phyloP scores from a whole-genome alignment of 345 rosid genomes.

The Gossypium raimondii region DNA sequence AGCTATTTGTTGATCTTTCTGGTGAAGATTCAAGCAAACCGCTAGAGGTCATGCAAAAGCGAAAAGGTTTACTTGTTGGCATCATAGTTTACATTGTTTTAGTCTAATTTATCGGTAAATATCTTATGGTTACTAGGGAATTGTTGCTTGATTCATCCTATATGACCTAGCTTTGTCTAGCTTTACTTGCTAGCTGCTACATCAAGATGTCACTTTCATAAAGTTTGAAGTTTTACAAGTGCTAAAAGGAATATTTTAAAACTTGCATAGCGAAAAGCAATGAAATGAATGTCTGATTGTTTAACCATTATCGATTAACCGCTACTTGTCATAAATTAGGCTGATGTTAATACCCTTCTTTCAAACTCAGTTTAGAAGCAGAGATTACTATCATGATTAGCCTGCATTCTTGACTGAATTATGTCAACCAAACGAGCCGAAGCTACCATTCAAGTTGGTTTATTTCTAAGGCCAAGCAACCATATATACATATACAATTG shows the following conservation, averaged over 20 bases:
- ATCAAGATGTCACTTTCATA: background rate
- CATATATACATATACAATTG: background rate
- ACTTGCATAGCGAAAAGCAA: background rate
- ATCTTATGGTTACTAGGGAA: background rate
- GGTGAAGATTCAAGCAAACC: conserved; percentile 20
- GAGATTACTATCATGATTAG: background rate
- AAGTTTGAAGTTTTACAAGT: background rate
- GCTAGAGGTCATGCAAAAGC: conserved; percentile 24
- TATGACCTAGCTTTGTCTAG: background rate
- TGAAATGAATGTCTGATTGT: background rate
- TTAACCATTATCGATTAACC: background rate
- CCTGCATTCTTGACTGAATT: background rate
- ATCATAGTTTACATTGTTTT: background rate
- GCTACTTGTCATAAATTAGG: background rate
- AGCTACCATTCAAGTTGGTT: background rate
- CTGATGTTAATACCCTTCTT: background rate
- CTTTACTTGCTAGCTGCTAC: background rate
- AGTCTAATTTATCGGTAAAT: background rate
- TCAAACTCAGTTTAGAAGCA: background rate
- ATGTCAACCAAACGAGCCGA: background rate
- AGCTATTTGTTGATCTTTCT: conserved; percentile 43
- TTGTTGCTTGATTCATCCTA: background rate
- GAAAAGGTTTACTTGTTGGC: conserved; percentile 36
- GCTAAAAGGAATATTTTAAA: background rate
- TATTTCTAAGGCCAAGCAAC: background rate